Percentiles rank a stretch among this genome's conserved stretches.
Conservation (phyloP, 164 flowering plant species). For the Vitis riparia region DNA sequence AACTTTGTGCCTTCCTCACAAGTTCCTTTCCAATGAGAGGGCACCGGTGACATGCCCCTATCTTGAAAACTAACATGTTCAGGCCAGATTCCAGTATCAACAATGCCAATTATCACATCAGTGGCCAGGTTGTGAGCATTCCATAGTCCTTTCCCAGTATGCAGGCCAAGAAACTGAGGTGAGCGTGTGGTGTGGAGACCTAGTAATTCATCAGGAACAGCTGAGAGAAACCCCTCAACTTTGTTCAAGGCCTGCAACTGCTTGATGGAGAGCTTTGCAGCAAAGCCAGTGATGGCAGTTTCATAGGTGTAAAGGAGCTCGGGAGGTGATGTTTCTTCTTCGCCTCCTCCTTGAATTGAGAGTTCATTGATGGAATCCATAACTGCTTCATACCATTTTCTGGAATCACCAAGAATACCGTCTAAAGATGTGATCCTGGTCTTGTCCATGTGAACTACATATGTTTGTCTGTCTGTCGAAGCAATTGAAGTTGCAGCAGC, state of each 20-base stretch:
- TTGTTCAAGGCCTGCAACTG: slow-evolving; percentile 38
- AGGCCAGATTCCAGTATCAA: slow-evolving; percentile 87
- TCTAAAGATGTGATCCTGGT: slow-evolving; percentile 30
- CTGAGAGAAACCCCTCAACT: slow-evolving; percentile 56
- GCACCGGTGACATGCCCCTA: slow-evolving; percentile 40
- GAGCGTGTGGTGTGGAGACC: slow-evolving; percentile 75
- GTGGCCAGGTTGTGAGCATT: slow-evolving; percentile 31
- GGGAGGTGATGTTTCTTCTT: slow-evolving; percentile 25
- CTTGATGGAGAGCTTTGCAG: slow-evolving; percentile 56
- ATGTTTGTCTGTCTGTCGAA: slow-evolving; percentile 36
- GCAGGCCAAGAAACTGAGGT: slow-evolving; percentile 71
- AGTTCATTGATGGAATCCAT: slow-evolving; percentile 32
- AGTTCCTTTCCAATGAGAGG: slow-evolving; percentile 64
- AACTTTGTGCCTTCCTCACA: slow-evolving; percentile 59
- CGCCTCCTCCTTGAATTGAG: slow-evolving; percentile 21
- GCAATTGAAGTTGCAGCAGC: slow-evolving; percentile 20
- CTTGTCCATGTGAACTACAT: slow-evolving; percentile 67
- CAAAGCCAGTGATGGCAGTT: slow-evolving; percentile 58
- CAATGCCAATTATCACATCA: slow-evolving; percentile 66
- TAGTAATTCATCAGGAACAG: slow-evolving; percentile 49
- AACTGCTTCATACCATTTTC: slow-evolving; percentile 42
- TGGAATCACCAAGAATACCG: slow-evolving; percentile 20
- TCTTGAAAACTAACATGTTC: slow-evolving; percentile 68
- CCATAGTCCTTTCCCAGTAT: slow-evolving; percentile 61
- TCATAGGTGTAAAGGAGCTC: slow-evolving; percentile 60